Percentiles rank a stretch among this genome's conserved stretches.
Evolutionary conservation across 306 rosid species (phyloP).

Genomic region (Vigna hirtella): DNA sequence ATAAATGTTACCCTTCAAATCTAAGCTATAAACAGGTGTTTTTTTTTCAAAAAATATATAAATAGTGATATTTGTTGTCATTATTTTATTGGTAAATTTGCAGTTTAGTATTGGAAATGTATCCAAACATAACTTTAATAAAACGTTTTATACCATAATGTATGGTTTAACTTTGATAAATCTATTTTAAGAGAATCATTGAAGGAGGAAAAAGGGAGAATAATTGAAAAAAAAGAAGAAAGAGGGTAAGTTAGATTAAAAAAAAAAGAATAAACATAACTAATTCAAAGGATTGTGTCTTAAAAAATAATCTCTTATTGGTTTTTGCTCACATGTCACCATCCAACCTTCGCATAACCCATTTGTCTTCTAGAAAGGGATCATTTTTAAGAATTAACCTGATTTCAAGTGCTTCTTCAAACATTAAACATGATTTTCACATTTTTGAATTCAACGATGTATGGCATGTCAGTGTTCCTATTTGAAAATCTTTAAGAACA

Average conservation of each 20-base stretch:
- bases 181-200: not conserved
- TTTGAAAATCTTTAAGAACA: no score
- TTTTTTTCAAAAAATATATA: not conserved
- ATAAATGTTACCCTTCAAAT: not conserved
- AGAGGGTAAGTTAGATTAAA: no score
- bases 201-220: not conserved
- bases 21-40: not conserved
- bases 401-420: constrained; percentile 4
- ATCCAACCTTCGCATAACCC: not conserved
- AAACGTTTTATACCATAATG: no score
- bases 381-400: not conserved
- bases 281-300: not conserved
- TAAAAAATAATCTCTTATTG: not conserved
- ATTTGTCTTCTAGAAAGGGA: constrained; percentile 1
- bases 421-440: not conserved
- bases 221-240: not conserved
- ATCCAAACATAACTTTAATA: no score
- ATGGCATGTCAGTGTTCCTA: not conserved
- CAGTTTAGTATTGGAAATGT: not conserved
- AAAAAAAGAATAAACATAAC: not conserved
- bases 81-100: not conserved
- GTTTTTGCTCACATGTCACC: not conserved
- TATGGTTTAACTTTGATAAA: no score
- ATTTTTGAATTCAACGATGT: constrained; percentile 1
- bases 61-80: not conserved